Conservation (phyloP, 2,329 filamentous ascomycete genomes). For the Paracoccidioides lutzii region DNA sequence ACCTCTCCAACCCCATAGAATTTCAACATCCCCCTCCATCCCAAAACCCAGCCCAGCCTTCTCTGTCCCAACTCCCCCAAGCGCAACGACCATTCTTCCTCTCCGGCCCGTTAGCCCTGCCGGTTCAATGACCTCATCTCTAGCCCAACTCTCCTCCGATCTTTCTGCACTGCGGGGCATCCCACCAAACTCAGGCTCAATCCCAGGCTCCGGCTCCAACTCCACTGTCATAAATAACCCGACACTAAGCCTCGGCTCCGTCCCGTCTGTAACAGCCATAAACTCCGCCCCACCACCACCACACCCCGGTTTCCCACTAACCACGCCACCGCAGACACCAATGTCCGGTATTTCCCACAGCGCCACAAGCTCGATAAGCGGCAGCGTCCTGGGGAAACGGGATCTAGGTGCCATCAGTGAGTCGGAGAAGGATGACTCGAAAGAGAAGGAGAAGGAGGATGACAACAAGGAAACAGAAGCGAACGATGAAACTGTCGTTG, state of each 20-base stretch:
- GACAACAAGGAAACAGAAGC: slow-evolving; percentile 1
- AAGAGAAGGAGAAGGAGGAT: slow-evolving; percentile 11
- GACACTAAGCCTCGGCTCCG: slow-evolving; percentile 60
- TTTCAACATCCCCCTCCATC: slow-evolving; percentile 45
- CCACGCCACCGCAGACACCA: slow-evolving; percentile 84
- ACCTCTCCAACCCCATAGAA: slow-evolving; percentile 57
- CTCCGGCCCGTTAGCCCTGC: slow-evolving; percentile 64
- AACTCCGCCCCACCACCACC: slow-evolving; percentile 43
- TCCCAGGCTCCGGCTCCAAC: slow-evolving; percentile 4
- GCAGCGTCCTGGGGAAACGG: slow-evolving; percentile 43
- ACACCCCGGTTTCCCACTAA: slow-evolving; percentile 48
- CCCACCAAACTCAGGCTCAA: not conserved
- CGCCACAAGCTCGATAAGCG: slow-evolving; percentile 41
- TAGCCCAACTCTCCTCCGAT: slow-evolving; percentile 2
- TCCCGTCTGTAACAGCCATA: slow-evolving; percentile 63
- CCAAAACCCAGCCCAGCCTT: slow-evolving; percentile 44
- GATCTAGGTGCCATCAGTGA: slow-evolving; percentile 31
- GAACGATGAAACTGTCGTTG: not conserved
- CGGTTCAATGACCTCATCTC: slow-evolving; percentile 65
- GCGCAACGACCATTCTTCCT: slow-evolving; percentile 31
- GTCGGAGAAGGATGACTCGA: slow-evolving; percentile 33
- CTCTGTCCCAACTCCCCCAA: slow-evolving; percentile 42
- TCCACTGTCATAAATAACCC: slow-evolving; percentile 51
- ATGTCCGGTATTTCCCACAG: slow-evolving; percentile 39
- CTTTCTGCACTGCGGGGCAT: no score